Base-by-base conservation (phyloP, 805 yeast species). In the Lachancea quebecensis region DNA sequence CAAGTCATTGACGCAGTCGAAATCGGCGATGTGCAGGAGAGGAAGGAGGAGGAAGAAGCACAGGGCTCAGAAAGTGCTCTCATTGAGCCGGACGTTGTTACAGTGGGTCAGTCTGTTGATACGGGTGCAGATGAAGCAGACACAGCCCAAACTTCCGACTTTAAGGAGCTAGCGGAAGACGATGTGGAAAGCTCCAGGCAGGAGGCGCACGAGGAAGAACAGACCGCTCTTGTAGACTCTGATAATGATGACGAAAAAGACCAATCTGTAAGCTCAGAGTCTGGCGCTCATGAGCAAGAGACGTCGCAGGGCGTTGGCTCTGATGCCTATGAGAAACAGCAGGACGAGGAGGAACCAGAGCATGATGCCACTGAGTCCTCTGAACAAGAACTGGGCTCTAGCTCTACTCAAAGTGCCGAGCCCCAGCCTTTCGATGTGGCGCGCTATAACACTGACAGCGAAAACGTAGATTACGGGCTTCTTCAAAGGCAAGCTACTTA, bases 401-500 rank as follows among this genome's bases (percentile, higher is more conserved):
- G 25, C n/a, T n/a, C n/a, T 21, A 21, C 25, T 21, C 25, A 21
- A 21, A 21, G 25, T 7, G 25, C 7, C 25, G 25, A 17, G 15
- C 25, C 41, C n/a, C 33, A 38, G 27, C 28, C 21, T 12, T 40
- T 40, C 29, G 35, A 41, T 17, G 45, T 41, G 14, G 31, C 27
- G 35, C 33, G 36, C 17, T 35, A 10, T 30, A 16, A 15, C n/a
- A 33, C 5, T 15, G 37, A 14, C 18, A 29, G 18, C 38, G 55
- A 50, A 27, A 55, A 55, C 34, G 49, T 59, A 9, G 55, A 60
- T 37, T 42, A 52, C 15, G 58, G 52, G 10, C 46, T 64, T 18
- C 39, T 64, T n/a, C 55, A 63, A 33, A 60, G 50, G 35, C 69
- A 65, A 47, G 53, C 59, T 2, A 57, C 58, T 18, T 57, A 55